A percentile compares a stretch with the other conserved stretches of the same genome.
These are phyloP conservation scores for Carex cristatella DNA, from an alignment of 176 grass and related monocot species.

Conservation along the genomic window DNA sequence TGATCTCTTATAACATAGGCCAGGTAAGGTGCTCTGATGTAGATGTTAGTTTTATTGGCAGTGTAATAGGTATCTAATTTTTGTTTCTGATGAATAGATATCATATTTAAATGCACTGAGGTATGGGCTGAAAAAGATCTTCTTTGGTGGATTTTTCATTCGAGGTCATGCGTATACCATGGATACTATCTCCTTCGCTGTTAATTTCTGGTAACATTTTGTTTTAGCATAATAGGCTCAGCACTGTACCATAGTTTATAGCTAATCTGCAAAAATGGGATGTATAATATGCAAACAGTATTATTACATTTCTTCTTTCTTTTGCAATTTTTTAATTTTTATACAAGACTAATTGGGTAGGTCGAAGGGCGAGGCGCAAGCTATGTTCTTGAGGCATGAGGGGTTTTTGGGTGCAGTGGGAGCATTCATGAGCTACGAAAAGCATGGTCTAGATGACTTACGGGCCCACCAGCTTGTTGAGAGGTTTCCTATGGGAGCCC, in stretches of 20 bases:
- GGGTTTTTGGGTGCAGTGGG: constrained; percentile 94
- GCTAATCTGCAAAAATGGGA: not conserved
- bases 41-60: not conserved
- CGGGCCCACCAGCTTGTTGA: constrained; percentile 86
- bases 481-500: constrained; percentile 97
- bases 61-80: not conserved
- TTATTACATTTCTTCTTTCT: constrained; percentile 8
- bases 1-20: constrained; percentile 99
- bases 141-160: constrained; percentile 98
- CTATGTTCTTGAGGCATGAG: constrained; percentile 97
- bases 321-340: not conserved
- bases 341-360: constrained; percentile 31
- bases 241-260: not conserved
- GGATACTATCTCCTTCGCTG: constrained; percentile 99
- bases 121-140: constrained; percentile 95
- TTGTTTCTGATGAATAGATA: constrained; percentile 37
- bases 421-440: constrained; percentile 97
- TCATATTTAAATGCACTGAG: constrained; percentile 98
- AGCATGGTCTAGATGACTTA: constrained; percentile 92
- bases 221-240: not conserved
- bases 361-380: constrained; percentile 84
- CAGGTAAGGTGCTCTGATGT: constrained; percentile 54
- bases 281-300: not conserved
- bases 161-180: constrained; percentile 98
- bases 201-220: constrained; percentile 84